Conservation (phyloP, 805 yeast species). For the Suhomyces xylopsoci region DNA sequence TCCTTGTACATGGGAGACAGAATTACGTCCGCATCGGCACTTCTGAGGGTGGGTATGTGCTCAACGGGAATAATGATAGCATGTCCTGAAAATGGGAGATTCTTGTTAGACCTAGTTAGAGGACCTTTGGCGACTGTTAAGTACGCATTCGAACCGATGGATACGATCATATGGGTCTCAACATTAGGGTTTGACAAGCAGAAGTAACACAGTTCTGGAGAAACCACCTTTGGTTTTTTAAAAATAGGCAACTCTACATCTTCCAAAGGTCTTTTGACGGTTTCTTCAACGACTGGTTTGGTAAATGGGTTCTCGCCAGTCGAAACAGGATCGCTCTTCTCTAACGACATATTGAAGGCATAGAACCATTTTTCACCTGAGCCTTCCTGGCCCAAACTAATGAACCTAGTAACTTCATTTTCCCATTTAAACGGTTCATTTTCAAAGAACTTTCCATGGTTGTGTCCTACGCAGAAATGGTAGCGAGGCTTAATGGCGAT, state of each 20-base stretch:
- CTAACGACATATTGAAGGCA: constrained; percentile 49
- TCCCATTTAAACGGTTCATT: constrained; percentile 59
- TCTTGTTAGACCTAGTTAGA: constrained; percentile 49
- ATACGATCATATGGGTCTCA: constrained; percentile 75
- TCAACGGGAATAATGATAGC: constrained; percentile 76
- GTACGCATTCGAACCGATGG: constrained; percentile 66
- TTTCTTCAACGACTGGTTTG: neutral
- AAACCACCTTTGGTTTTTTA: constrained; percentile 40
- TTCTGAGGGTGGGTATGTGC: constrained; percentile 50
- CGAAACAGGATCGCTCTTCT: constrained; percentile 7
- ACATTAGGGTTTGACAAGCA: constrained; percentile 78
- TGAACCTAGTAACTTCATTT: constrained; percentile 51
- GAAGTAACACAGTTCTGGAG: constrained; percentile 71
- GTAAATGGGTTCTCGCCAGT: constrained; percentile 26
- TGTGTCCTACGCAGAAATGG: constrained; percentile 58
- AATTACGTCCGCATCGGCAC: constrained; percentile 44
- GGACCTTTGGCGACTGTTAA: constrained; percentile 88
- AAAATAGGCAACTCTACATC: constrained; percentile 6
- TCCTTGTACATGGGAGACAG: constrained; percentile 40
- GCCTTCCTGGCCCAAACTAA: constrained; percentile 62
- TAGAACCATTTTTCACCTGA: constrained; percentile 64
- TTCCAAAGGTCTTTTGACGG: constrained; percentile 12
- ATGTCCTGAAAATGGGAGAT: constrained; percentile 70
- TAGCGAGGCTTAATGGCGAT: constrained; percentile 55
- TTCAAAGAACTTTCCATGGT: constrained; percentile 50